Evolutionary conservation across 768 basidiomycete genomes (phyloP).

Genomic region (Pulveroboletus sp.): DNA sequence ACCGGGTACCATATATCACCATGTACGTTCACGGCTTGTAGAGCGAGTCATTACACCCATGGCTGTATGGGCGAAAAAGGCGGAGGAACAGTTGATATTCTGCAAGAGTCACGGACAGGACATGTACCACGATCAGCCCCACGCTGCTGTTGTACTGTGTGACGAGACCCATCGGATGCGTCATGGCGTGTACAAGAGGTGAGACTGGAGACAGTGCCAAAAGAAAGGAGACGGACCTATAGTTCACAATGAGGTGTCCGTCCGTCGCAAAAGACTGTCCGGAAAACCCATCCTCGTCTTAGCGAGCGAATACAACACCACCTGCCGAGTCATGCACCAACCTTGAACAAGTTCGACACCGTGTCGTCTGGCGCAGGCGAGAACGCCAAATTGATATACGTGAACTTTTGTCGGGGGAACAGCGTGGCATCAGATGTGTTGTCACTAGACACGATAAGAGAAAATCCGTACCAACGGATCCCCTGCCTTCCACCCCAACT

Average conservation of each 20-base stretch:
- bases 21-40: no score
- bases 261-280: slow-evolving; percentile 79
- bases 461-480: slow-evolving; percentile 68
- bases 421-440: slow-evolving; percentile 20
- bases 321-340: slow-evolving; percentile 18
- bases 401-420: slow-evolving; percentile 40
- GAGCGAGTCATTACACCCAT: no score
- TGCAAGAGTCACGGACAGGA: no score
- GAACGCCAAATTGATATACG: slow-evolving; percentile 75
- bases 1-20: no score
- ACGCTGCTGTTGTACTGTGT: slow-evolving; percentile 56
- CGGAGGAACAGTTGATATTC: no score
- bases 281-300: not conserved
- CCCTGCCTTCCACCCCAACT: slow-evolving; percentile 79
- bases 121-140: slow-evolving; percentile 41
- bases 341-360: slow-evolving; percentile 66
- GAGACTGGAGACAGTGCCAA: no score
- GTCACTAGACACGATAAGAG: not conserved
- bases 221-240: slow-evolving; percentile 50
- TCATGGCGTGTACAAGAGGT: not conserved
- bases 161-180: slow-evolving; percentile 1
- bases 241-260: slow-evolving; percentile 87
- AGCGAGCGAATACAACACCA: not conserved
- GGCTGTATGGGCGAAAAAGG: no score
- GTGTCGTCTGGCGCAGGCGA: slow-evolving; percentile 75